Evolutionary conservation across 179 eudicot species (phyloP).

Genomic region (Amaranthus tricolor): DNA sequence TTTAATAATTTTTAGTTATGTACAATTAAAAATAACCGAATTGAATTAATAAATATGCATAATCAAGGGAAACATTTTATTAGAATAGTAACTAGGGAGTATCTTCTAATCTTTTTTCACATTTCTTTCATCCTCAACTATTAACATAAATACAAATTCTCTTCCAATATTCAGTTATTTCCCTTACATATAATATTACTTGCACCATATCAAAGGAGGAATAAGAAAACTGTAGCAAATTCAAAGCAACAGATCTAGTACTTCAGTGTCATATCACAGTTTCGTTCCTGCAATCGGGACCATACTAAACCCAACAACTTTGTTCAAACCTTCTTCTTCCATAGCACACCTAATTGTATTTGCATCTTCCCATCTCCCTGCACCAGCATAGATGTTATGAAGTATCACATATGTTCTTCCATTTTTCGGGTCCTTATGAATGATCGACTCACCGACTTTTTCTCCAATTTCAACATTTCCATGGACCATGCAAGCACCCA

Average conservation of each 20-base stretch:
- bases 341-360: slow-evolving; percentile 41
- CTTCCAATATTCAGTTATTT: too few relatives aligned
- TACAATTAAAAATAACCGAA: too few relatives aligned
- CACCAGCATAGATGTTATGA: slow-evolving; percentile 63
- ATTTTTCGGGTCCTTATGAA: slow-evolving; percentile 42
- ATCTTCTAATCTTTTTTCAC: too few relatives aligned
- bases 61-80: too few relatives aligned
- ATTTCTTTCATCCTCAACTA: too few relatives aligned
- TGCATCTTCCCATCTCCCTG: slow-evolving; percentile 68
- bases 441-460: slow-evolving; percentile 41
- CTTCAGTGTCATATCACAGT: not conserved
- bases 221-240: too few relatives aligned
- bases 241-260: not conserved
- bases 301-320: slow-evolving; percentile 52
- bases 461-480: slow-evolving; percentile 53
- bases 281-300: slow-evolving; percentile 11
- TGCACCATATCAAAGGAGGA: too few relatives aligned
- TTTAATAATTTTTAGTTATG: too few relatives aligned
- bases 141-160: too few relatives aligned
- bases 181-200: too few relatives aligned
- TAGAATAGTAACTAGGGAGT: too few relatives aligned
- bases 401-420: slow-evolving; percentile 44
- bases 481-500: slow-evolving; percentile 63
- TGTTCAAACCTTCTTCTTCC: slow-evolving; percentile 44
- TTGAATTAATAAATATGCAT: too few relatives aligned